A percentile compares a stretch with the other conserved stretches of the same genome.
Conservation (phyloP, 2,329 filamentous ascomycete species). For the Penicillium janthinellum region DNA sequence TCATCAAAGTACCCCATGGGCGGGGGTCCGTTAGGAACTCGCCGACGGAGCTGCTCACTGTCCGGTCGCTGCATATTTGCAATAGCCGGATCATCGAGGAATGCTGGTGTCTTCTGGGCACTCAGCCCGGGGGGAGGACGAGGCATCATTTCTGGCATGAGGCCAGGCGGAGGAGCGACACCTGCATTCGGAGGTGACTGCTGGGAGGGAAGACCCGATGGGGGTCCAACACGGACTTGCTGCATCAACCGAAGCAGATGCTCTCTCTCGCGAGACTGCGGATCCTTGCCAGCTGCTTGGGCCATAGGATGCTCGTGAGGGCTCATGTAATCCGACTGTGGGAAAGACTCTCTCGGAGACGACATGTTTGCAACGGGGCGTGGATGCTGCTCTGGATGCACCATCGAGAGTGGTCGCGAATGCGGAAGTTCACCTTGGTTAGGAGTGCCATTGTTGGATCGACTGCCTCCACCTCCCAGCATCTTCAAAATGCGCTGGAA, state of each 20-base stretch:
- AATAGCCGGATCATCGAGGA: conserved; percentile 49
- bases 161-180: conserved; percentile 37
- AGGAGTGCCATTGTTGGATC: conserved; percentile 49
- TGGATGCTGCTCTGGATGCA: conserved; percentile 35
- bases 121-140: conserved; percentile 39
- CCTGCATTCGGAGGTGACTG: conserved; percentile 31
- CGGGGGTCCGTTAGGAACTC: conserved; percentile 39
- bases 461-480: conserved; percentile 66
- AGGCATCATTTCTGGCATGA: conserved; percentile 40
- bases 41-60: conserved; percentile 39
- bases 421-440: conserved; percentile 41
- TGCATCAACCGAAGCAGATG: conserved; percentile 86
- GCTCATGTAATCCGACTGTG: conserved; percentile 37
- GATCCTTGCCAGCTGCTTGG: conserved; percentile 41
- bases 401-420: conserved; percentile 33
- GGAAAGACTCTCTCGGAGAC: conserved; percentile 37
- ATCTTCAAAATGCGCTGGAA: conserved; percentile 83
- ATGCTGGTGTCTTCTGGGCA: conserved; percentile 39
- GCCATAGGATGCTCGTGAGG: conserved; percentile 33
- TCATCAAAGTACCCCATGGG: conserved; percentile 47
- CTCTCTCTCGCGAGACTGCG: conserved; percentile 66
- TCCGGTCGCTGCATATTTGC: conserved; percentile 46
- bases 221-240: conserved; percentile 47
- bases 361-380: conserved; percentile 30
- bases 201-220: conserved; percentile 26